Evolutionary conservation across 495 filamentous ascomycete species (phyloP), one percentile per base, ranked within the genome.

Genomic region (Penicillium antarcticum): DNA sequence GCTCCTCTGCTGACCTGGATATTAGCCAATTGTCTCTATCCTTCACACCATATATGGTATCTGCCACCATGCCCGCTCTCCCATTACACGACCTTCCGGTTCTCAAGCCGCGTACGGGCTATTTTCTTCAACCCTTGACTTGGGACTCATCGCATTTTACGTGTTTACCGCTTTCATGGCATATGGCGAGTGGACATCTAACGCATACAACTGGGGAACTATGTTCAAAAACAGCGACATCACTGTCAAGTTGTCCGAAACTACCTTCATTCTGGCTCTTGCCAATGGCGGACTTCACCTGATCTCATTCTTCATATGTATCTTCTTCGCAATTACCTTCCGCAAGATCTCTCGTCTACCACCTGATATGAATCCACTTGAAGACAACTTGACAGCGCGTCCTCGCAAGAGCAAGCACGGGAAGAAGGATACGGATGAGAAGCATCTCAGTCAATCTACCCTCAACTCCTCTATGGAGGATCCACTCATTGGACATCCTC

Each of bases 351-450:
- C 83, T 19, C 73, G 74, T 12, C 77, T 96, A 47, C 91, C 91
- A 2, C 91, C 91, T 0, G 91, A 96, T 57, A 88, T 95, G 86
- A 96, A 96, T 56, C 91, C 91, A 7, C 71, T 96, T 7, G 91
- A 96, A 60, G 83, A 87, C 56, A 87, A 94, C 57, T 69, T 95
- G 33, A 96, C 91, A 5, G 84, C 88, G 10, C 84, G 90, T 13
- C 78, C 83, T 26, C 83, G 82, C 51, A 91, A 88, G 71, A 61
- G 40, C 19, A 29, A 29, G 5, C 79, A 85, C 52, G 91, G 86
- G 70, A 88, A 88, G 63, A 87, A 87, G 0, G 85, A 86, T 5
- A 69, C 87, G 4, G 75, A 76, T 6, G 80, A 80, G 18, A 73
- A 83, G 70, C 65, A 77, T 66, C 53, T 72, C 60, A 69, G 80